Percentiles rank a stretch among this genome's conserved stretches.
These are phyloP conservation scores for Ehretia macrophylla DNA, from an alignment of 257 asterid genomes.

Conservation along the genomic window DNA sequence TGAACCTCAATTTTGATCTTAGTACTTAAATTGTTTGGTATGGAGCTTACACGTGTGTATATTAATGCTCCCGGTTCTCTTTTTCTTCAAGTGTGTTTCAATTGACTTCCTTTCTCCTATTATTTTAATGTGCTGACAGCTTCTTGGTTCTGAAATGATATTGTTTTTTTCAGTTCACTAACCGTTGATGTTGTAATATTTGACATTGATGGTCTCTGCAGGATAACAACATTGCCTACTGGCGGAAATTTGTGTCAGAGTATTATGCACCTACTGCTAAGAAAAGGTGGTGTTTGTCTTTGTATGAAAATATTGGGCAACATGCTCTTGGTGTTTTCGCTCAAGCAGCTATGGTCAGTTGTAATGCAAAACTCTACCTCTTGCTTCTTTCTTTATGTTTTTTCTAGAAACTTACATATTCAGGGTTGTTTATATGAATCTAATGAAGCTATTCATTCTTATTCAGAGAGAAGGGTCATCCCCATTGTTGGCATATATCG, in stretches of 20 bases:
- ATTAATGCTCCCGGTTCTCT: too few species aligned
- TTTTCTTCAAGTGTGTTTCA: background rate
- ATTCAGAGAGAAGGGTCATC: too few species aligned
- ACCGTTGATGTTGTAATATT: background rate
- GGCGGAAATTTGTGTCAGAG: constrained; percentile 54
- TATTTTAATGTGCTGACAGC: background rate
- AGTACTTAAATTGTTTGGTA: too few species aligned
- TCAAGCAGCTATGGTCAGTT: constrained; percentile 42
- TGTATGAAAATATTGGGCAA: constrained; percentile 32
- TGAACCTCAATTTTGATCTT: too few species aligned
- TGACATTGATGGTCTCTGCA: constrained; percentile 13
- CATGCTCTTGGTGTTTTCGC: constrained; percentile 32
- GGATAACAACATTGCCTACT: constrained; percentile 44
- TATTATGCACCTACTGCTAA: constrained; percentile 50
- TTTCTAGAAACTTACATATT: too few species aligned
- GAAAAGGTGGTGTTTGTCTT: constrained; percentile 65
- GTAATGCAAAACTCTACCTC: background rate
- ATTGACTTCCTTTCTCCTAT: background rate
- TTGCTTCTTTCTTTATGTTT: background rate
- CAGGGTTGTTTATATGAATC: too few species aligned
- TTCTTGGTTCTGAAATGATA: background rate
- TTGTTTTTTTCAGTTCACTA: background rate
- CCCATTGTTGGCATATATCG: too few species aligned
- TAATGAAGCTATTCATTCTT: too few species aligned
- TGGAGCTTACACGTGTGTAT: too few species aligned